Base-by-base conservation (phyloP, 768 basidiomycete species). In the Exsudoporus frostii region DNA sequence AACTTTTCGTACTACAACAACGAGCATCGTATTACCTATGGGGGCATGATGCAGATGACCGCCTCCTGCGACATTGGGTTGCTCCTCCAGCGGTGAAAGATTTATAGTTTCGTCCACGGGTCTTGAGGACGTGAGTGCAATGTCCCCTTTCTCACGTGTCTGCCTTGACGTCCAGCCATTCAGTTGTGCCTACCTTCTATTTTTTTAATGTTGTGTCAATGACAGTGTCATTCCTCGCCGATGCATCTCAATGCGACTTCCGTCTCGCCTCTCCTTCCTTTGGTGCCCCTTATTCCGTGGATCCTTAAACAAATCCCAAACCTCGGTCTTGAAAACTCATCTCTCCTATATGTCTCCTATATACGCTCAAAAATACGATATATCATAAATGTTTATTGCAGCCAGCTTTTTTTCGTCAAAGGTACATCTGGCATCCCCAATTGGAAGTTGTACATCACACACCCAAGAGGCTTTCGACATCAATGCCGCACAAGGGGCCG, bases 1-100 rank as follows among this genome's bases (percentile, higher is more conserved):
- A 86, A 55, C 57, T 86, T 41, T 62, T 72, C 48, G 76, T 79
- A 58, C 72, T 88, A 60, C 73, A 74, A 53, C 70, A 71, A 15
- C 76, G 86, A 20, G 75, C 79, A 38, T 70, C 77, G 46, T 88
- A 85, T 73, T 88, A 88, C 68, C 67, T 87, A 11, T 78, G 78
- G 65, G 86, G 85, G 4, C 70, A 77, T 45, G 79, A 79, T 53
- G 62, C 53, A 33, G 53, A 72, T 57, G 60, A 72, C 63, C 42
- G 48, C 22, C 43, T 51, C 22, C 27, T 69, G 7, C 60, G 59
- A 56, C 53, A 59, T 9, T 65, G 60, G 61, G 59, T 69, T 7
- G 49, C 60, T 25, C 48, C 57, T 10, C 57, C 65, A 3, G 56
- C 63, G 9, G 62, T 66, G 13, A 70, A 67, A 45, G 65, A 70